A percentile compares a stretch with the other conserved stretches of the same genome.
phyloP scores from a whole-genome alignment of 2,329 filamentous ascomycete species.

The Aureobasidium uvarum region DNA sequence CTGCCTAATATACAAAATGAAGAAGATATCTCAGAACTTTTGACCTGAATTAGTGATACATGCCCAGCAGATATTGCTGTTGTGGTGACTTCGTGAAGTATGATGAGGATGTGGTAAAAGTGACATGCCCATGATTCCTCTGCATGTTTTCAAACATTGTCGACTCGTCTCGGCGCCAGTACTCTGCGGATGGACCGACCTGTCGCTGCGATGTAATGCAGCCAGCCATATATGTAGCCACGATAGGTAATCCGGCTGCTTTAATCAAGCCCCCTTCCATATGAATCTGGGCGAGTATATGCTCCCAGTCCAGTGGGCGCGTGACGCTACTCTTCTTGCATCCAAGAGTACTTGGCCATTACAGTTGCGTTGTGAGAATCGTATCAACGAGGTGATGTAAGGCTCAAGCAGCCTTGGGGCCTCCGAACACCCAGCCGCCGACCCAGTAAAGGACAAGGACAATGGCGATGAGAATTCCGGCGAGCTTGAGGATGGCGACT shows the following conservation, averaged over 20 bases:
- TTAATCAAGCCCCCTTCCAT: too few relatives aligned
- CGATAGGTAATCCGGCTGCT: too few relatives aligned
- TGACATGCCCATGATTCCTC: background rate
- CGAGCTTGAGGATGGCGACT: slow-evolving; percentile 83
- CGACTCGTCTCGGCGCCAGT: background rate
- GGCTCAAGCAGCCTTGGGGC: slow-evolving; percentile 12
- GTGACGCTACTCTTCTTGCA: background rate
- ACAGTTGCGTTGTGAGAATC: background rate
- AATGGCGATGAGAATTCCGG: slow-evolving; percentile 72
- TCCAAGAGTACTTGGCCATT: too few relatives aligned
- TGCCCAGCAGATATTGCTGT: background rate
- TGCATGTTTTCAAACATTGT: background rate
- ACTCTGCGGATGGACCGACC: background rate
- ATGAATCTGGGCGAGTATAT: background rate
- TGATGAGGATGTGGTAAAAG: background rate
- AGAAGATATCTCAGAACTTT: background rate
- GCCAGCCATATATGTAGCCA: background rate
- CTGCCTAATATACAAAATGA: slow-evolving; percentile 7
- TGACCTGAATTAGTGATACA: background rate
- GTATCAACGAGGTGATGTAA: background rate
- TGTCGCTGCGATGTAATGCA: background rate
- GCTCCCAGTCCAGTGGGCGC: background rate
- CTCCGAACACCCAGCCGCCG: slow-evolving; percentile 38
- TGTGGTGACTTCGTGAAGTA: background rate
- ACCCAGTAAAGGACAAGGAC: slow-evolving; percentile 77